Conservation (phyloP, 1,284 basidiomycete genomes). For the Ceratobasidium sp. region DNA sequence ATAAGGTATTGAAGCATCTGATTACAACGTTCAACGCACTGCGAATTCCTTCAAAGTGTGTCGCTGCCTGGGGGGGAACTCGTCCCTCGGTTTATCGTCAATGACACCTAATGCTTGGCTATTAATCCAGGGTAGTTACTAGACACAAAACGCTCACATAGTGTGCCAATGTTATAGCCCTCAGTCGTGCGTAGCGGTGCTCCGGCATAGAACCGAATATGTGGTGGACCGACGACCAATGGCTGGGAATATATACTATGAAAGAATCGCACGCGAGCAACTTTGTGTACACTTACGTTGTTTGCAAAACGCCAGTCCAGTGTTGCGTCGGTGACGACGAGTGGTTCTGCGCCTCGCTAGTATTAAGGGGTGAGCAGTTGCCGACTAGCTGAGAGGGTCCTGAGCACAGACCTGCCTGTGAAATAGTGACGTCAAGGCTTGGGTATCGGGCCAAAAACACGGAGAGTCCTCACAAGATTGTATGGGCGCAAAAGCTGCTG, state of each 20-base stretch:
- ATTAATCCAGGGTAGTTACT: not conserved
- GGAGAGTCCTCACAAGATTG: slow-evolving; percentile 76
- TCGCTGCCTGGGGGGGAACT: slow-evolving; percentile 86
- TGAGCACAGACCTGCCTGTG: slow-evolving; percentile 18
- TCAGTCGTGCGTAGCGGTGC: slow-evolving; percentile 87
- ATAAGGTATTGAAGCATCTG: not conserved
- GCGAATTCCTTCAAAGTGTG: slow-evolving; percentile 96
- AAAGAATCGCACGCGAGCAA: not conserved
- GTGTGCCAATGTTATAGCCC: slow-evolving; percentile 87
- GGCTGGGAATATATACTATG: slow-evolving; percentile 59
- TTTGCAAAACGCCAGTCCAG: slow-evolving; percentile 87
- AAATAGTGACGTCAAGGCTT: not conserved
- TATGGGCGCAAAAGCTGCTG: slow-evolving; percentile 80
- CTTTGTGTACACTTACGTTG: slow-evolving; percentile 59
- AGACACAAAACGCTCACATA: slow-evolving; percentile 46
- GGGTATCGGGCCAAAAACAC: not conserved
- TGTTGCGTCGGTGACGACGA: slow-evolving; percentile 78
- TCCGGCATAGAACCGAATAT: slow-evolving; percentile 88
- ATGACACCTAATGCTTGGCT: slow-evolving; percentile 60
- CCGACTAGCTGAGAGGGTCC: not conserved
- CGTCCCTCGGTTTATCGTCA: slow-evolving; percentile 80
- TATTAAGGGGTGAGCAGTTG: not conserved
- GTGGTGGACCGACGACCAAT: slow-evolving; percentile 67
- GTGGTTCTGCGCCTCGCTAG: slow-evolving; percentile 77
- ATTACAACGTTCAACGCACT: slow-evolving; percentile 41